These are phyloP conservation scores for Salix koriyanagi DNA, from an alignment of 345 rosid genomes.

Conservation along the genomic window DNA sequence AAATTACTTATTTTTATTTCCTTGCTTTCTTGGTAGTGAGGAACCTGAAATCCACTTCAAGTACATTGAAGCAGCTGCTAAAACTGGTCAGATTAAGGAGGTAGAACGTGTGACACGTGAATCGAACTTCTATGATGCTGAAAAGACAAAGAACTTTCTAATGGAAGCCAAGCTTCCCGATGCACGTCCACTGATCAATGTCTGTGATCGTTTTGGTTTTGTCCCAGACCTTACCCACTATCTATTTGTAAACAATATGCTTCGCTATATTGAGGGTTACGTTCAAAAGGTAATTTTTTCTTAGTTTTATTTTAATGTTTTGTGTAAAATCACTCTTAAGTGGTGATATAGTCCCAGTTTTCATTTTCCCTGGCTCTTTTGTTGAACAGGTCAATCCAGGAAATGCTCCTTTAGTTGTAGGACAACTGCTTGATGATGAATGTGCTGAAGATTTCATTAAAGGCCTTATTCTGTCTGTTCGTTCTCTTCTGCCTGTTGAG, in stretches of 20 bases:
- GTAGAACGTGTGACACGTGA: conserved; percentile 98
- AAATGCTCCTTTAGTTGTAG: conserved; percentile 89
- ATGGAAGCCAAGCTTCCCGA: conserved; percentile 99
- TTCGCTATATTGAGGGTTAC: conserved; percentile 94
- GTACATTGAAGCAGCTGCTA: conserved; percentile 98
- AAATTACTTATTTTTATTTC: conserved; percentile 1
- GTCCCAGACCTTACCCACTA: conserved; percentile 95
- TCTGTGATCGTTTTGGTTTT: conserved; percentile 93
- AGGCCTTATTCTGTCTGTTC: conserved; percentile 88
- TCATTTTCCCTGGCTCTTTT: neutral
- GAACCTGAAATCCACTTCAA: conserved; percentile 97
- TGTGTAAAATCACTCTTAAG: neutral
- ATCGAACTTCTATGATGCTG: conserved; percentile 89
- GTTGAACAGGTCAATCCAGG: conserved; percentile 80
- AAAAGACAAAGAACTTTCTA: conserved; percentile 89
- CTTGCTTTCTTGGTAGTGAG: conserved; percentile 49
- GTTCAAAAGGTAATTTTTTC: conserved; percentile 71
- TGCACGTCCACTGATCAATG: conserved; percentile 90
- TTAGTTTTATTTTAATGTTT: neutral
- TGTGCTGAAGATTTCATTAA: conserved; percentile 96
- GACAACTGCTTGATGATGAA: conserved; percentile 83
- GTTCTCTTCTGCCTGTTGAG: conserved; percentile 69
- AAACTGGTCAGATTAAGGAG: conserved; percentile 82
- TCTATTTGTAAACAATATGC: conserved; percentile 80
- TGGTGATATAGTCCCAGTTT: no score